These are phyloP conservation scores for Noccaea bulbosa DNA, from an alignment of 345 rosid species.

Conservation along the genomic window DNA sequence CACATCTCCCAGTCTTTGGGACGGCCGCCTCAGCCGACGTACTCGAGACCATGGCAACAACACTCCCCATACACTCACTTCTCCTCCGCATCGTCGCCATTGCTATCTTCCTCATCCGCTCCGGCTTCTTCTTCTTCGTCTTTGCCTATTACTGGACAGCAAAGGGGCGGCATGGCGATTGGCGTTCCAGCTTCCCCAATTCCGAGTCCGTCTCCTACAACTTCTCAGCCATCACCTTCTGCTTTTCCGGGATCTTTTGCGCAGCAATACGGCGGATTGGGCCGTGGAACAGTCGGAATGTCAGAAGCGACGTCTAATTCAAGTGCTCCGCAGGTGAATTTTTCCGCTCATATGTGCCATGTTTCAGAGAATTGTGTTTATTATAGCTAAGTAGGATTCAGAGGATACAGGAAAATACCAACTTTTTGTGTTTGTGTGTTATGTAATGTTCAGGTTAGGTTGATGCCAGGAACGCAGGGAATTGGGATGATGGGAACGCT, in stretches of 20 bases:
- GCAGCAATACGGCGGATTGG: slow-evolving; percentile 62
- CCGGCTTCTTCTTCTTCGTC: slow-evolving; percentile 49
- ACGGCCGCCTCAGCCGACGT: slow-evolving; percentile 46
- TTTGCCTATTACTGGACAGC: slow-evolving; percentile 49
- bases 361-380: slow-evolving; percentile 7
- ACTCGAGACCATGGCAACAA: slow-evolving; percentile 79
- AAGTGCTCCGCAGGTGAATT: slow-evolving; percentile 55
- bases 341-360: not conserved
- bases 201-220: slow-evolving; percentile 50
- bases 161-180: slow-evolving; percentile 63
- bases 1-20: slow-evolving; percentile 38
- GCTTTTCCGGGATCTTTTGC: slow-evolving; percentile 71
- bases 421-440: slow-evolving; percentile 11
- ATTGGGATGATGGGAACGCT: slow-evolving; percentile 68
- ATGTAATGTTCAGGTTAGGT: slow-evolving; percentile 51
- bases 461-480: slow-evolving; percentile 69
- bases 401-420: slow-evolving; percentile 2
- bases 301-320: slow-evolving; percentile 55
- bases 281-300: slow-evolving; percentile 52
- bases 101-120: slow-evolving; percentile 43
- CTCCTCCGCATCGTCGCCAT: slow-evolving; percentile 47
- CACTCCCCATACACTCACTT: slow-evolving; percentile 58
- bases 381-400: slow-evolving; percentile 7
- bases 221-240: slow-evolving; percentile 55
- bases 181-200: slow-evolving; percentile 67